phyloP scores from a whole-genome alignment of 139 green algal species.

The Volvox africanus region DNA sequence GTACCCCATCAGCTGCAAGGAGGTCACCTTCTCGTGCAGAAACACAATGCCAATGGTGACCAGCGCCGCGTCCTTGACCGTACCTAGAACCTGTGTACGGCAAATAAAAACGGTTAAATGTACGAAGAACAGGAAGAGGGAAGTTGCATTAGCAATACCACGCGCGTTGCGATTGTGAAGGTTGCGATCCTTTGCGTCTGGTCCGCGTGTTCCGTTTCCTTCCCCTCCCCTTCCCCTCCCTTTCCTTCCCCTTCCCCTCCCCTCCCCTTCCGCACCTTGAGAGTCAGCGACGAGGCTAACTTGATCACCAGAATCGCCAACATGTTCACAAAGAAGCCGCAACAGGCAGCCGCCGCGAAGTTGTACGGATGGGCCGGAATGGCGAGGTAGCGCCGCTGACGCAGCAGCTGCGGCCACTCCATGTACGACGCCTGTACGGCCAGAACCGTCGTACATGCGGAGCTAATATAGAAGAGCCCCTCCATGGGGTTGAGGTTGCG shows the following conservation, averaged over 20 bases:
- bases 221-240: too few species aligned
- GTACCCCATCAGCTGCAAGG: constrained; percentile 71
- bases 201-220: neutral
- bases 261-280: constrained; percentile 70
- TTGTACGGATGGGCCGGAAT: constrained; percentile 13
- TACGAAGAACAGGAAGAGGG: neutral
- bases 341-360: constrained; percentile 70
- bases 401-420: constrained; percentile 32
- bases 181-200: neutral
- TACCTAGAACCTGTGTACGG: constrained; percentile 1
- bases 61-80: constrained; percentile 81
- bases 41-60: constrained; percentile 81
- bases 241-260: neutral
- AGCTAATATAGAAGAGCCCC: constrained; percentile 85
- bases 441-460: constrained; percentile 80
- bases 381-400: neutral
- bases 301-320: constrained; percentile 88
- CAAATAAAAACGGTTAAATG: too few species aligned
- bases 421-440: constrained; percentile 54
- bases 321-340: constrained; percentile 85
- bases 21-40: constrained; percentile 70
- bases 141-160: neutral
- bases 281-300: constrained; percentile 74
- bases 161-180: neutral
- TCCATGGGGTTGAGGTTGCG: constrained; percentile 83